Percentiles rank a stretch among this genome's conserved stretches.
phyloP scores from a whole-genome alignment of 2,329 filamentous ascomycete genomes.

The Fusarium papillatum region DNA sequence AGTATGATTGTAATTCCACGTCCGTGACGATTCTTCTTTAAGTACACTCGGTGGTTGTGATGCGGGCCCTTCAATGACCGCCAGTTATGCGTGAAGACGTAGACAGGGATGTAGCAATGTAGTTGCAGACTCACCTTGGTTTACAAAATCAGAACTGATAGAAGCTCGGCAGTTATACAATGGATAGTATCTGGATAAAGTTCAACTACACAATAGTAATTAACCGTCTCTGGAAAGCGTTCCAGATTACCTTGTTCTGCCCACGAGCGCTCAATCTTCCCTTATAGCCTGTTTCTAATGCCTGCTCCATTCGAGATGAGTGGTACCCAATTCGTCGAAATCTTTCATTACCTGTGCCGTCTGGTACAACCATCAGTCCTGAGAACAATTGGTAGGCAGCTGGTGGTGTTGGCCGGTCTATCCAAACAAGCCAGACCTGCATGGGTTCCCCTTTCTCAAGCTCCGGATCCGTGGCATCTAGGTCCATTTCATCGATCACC shows the following conservation, averaged over 20 bases:
- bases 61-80: background rate
- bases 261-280: background rate
- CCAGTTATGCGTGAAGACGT: background rate
- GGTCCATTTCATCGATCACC: background rate
- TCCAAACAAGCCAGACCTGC: background rate
- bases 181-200: background rate
- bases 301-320: background rate
- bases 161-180: background rate
- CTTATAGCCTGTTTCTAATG: background rate
- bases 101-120: background rate
- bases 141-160: background rate
- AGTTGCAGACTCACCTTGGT: background rate
- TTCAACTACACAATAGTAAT: background rate
- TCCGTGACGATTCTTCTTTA: background rate
- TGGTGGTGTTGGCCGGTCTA: background rate
- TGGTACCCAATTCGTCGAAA: background rate
- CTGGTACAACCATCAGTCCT: background rate
- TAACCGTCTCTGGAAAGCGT: background rate
- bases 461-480: background rate
- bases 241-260: background rate
- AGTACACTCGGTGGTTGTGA: background rate
- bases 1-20: background rate
- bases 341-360: background rate
- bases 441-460: background rate
- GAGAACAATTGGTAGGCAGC: background rate